Conservation (phyloP, 768 basidiomycete genomes). For the Phlegmacium glaucopus region DNA sequence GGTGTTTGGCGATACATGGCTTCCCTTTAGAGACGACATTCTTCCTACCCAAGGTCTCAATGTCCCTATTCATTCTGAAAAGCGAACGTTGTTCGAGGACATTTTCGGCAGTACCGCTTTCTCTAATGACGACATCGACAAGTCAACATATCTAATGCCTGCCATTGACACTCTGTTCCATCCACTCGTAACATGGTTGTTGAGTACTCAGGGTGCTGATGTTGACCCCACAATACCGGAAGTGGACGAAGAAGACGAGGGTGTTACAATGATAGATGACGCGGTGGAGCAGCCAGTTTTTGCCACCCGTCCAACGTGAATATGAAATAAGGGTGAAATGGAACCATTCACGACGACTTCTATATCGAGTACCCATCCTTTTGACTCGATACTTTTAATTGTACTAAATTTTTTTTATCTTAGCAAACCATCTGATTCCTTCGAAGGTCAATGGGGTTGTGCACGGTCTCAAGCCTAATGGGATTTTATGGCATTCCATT, state of each 20-base stretch:
- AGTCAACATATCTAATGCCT: slow-evolving; percentile 75
- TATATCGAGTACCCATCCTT: slow-evolving; percentile 33
- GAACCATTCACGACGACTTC: slow-evolving; percentile 46
- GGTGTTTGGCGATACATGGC: slow-evolving; percentile 58
- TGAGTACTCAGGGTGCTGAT: slow-evolving; percentile 23
- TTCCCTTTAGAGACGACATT: slow-evolving; percentile 37
- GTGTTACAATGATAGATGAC: slow-evolving; percentile 46
- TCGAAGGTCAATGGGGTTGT: slow-evolving; percentile 12
- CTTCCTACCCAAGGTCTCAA: slow-evolving; percentile 16
- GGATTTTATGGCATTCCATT: not conserved
- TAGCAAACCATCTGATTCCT: slow-evolving; percentile 6
- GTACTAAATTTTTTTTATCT: not conserved
- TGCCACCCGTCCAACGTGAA: slow-evolving; percentile 19
- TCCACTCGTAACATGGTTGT: slow-evolving; percentile 37
- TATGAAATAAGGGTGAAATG: slow-evolving; percentile 55
- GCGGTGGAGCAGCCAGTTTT: slow-evolving; percentile 17
- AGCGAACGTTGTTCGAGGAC: slow-evolving; percentile 78
- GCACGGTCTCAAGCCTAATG: slow-evolving; percentile 1
- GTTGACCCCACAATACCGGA: not conserved
- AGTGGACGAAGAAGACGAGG: slow-evolving; percentile 27
- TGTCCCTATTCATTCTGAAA: slow-evolving; percentile 19
- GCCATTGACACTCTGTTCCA: slow-evolving; percentile 72
- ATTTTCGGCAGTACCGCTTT: slow-evolving; percentile 85
- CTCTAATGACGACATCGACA: slow-evolving; percentile 46
- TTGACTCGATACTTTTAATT: not conserved